Evolutionary conservation across 2,329 filamentous ascomycete genomes (phyloP), one percentile per base, ranked within the genome.

Genomic region (Aspergillus sp.): DNA sequence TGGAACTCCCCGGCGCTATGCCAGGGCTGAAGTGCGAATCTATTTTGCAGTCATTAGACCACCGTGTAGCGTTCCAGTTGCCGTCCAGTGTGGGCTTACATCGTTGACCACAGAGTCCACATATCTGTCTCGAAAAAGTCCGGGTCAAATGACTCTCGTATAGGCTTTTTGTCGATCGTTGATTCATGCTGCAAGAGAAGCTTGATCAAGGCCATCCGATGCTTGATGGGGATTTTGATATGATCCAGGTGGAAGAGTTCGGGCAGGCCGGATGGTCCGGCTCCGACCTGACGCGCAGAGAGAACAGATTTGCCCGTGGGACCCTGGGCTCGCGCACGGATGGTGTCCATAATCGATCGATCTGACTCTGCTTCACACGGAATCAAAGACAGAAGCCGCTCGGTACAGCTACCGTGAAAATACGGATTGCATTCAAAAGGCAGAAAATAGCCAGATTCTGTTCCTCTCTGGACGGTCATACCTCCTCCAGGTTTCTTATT

Each of bases 361-460:
- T 47, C 36, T 2, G 42, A 26, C 8, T 56, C 24, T 0, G 17
- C 19, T 4, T 24, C 7, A 36, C 43, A 67, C 1, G 64, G 63
- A 14, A 72, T 63, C 11, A 68, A 59, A 3, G 60, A 58, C 48
- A 71, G 65, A 10, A 73, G 61, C 14, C 70, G 59, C 51, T 65
- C 65, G 16, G 71, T 57, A 47, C 70, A 73, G 40, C 62, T 61
- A 36, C 67, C 71, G 35, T 71, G 65, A 45, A 62, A 65, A 47
- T 71, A 65, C 48, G 71, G 66, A 49, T 66, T 64, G 36, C 67
- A 61, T 16, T 66, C 68, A 10, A 65, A 64, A 35, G 63, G 66
- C 20, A 72, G 64, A 45, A 70, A 58, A 45, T 71, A 73, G 3
- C 69, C 69, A 41, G 22, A 22, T 22, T 70, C 60, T 14, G 60